phyloP scores from a whole-genome alignment of 2,329 filamentous ascomycete genomes.

The Gaeumannomyces sp. region DNA sequence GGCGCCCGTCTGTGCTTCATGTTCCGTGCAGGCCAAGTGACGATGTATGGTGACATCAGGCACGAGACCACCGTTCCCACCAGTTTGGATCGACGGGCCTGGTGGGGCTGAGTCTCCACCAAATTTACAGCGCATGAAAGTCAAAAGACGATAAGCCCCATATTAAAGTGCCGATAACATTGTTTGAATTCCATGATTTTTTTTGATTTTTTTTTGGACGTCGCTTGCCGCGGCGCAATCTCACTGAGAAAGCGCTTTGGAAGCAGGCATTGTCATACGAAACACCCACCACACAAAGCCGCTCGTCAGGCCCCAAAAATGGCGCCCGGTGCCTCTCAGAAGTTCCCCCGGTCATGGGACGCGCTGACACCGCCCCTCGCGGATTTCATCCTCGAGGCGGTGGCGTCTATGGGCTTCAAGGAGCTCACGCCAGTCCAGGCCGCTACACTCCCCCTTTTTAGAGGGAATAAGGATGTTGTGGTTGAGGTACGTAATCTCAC shows the following conservation, averaged over 20 bases:
- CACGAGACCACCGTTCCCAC: background rate
- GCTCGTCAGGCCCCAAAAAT: background rate
- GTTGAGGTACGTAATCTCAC: slow-evolving; percentile 54
- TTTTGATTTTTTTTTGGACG: background rate
- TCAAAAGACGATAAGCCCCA: background rate
- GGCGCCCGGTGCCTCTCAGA: slow-evolving; percentile 21
- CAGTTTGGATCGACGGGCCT: background rate
- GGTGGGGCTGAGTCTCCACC: background rate
- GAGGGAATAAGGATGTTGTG: slow-evolving; percentile 86
- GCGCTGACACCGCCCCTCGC: slow-evolving; percentile 64
- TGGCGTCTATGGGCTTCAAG: slow-evolving; percentile 74
- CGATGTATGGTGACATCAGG: background rate
- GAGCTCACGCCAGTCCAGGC: slow-evolving; percentile 81
- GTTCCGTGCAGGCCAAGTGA: background rate
- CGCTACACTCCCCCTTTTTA: slow-evolving; percentile 80
- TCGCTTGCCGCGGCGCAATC: background rate
- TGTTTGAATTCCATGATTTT: background rate
- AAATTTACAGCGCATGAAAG: background rate
- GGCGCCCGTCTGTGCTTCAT: background rate
- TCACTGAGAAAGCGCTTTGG: background rate
- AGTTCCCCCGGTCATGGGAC: slow-evolving; percentile 55
- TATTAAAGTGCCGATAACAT: background rate
- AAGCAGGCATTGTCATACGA: background rate
- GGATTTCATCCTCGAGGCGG: slow-evolving; percentile 81
- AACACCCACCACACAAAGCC: too few species aligned